Base-by-base conservation (phyloP, 768 basidiomycete species). In the Rhizopogon roseolus region DNA sequence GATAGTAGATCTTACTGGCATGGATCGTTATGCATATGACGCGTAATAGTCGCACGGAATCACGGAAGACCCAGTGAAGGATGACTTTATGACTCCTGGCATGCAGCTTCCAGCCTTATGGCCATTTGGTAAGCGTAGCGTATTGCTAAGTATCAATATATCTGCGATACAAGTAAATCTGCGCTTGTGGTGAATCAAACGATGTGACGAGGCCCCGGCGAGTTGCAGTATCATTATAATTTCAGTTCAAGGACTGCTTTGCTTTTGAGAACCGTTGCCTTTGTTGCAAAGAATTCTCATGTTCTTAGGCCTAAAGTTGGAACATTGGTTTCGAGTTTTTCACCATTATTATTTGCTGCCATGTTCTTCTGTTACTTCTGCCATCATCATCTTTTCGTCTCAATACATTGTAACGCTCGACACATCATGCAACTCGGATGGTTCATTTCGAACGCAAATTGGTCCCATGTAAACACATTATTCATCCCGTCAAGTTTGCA, bases 371-470 rank as follows among this genome's bases (percentile, higher is more conserved):
- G 19, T n/a, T 48, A 11, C 46, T 48, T 48, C 46, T 48, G 34
- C 46, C 46, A 48, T 48, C 46, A 48, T 48, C 46, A 36, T 46
- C 32, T 10, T 36, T 48, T 36, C 46, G 34, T 48, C 46, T 17
- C 46, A 36, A 36, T 48, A 19, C 45, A 2, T 32, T 48, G 46
- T 8, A 36, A 48, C 8, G 9, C 19, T 36, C 32, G 17, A 19
- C 22, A 48, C 45, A 48, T 19, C 29, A 32, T 32, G 29, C 19
- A 13, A 36, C 19, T 34, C 22, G 46, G 36, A 40, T 25, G 34
- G 19, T 22, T 37, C 34, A 48, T 48, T 48, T 22, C 14, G 22
- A 48, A 25, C 19, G 19, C 19, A 36, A 48, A 34, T 48, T 10
- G 22, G 14, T 22, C 17, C 32, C 13, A 22, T 22, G 22, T 22